Evolutionary conservation across 164 flowering plant species (phyloP).

Genomic region (Tinospora cordifolia): DNA sequence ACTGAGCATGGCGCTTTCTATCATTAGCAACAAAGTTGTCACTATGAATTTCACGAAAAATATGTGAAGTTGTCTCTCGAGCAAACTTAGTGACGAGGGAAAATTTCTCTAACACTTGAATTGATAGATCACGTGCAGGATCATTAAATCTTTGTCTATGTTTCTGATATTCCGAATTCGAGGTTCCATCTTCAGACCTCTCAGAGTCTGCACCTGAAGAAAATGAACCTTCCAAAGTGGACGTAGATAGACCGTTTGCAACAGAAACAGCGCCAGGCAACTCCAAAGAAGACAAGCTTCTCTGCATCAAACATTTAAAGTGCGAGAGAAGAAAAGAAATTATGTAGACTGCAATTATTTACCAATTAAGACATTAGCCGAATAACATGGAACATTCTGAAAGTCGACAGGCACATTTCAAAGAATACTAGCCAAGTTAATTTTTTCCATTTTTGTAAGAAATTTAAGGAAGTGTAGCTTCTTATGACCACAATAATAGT

Average conservation of each 20-base stretch:
- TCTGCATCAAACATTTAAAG: constrained; percentile 34
- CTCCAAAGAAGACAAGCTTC: constrained; percentile 89
- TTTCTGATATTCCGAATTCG: constrained; percentile 32
- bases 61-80: constrained; percentile 92
- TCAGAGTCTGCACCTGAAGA: constrained; percentile 33
- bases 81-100: constrained; percentile 98
- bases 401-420: neutral
- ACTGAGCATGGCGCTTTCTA: constrained; percentile 34
- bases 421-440: neutral
- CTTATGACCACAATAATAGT: neutral
- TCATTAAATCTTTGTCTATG: constrained; percentile 58
- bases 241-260: constrained; percentile 42
- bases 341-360: neutral
- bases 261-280: constrained; percentile 74
- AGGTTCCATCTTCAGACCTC: constrained; percentile 29
- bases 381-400: neutral
- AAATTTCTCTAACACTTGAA: constrained; percentile 90
- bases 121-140: constrained; percentile 90
- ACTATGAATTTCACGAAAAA: constrained; percentile 62
- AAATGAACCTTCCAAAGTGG: constrained; percentile 26
- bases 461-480: too few relatives aligned
- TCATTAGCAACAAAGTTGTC: constrained; percentile 44
- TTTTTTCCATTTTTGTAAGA: too few relatives aligned
- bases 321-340: constrained; percentile 4
- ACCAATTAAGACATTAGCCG: neutral